Base-by-base conservation (phyloP, 2,329 filamentous ascomycete species). In the Ceratocystis albifundus region DNA sequence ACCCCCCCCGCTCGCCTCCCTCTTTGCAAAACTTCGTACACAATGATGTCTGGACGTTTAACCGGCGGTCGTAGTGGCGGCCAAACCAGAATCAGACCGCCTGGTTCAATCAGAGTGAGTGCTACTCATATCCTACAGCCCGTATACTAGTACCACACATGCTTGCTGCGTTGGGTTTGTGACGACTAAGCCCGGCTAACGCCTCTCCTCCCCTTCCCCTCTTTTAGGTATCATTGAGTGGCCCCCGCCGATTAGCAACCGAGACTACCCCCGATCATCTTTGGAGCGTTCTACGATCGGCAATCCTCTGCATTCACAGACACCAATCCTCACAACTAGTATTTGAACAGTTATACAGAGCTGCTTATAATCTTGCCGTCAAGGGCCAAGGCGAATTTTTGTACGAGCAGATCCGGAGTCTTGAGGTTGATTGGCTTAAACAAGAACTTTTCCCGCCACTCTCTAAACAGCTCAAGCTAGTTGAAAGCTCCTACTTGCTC, bases 271-370 rank as follows among this genome's bases (percentile, higher is more conserved):
- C 55, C 15, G 55, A 59, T n/a, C 32, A 59, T 32, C 25, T 59
- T 71, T 99, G 94, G 94, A 79, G 80, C 15, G 84, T 85, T 57
- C 83, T 99, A 6, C 81, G 86, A 59, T 82, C 85, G 61, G 91
- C 93, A 3, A 83, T 99, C 64, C 81, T 80, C 66, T 89, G 96
- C 73, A 97, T 99, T 63, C 92, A 97, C 77, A 88, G 86, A 67
- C 92, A 95, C 74, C 94, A 96, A 74, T 91, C 91, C 68, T 95
- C 91, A 8, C 82, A 83, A 17, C 83, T 99, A 1, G 96, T 92
- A 0, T 99, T 96, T 77, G 94, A 99, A 75, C 88, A 96, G 72
- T 83, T 99, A 0, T 99, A 99, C 77, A 88, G 94, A 67, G 89
- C 89, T 65, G 89, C 90, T 4, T 99, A 99, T 77, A 93, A 94